Evolutionary conservation across 2,329 filamentous ascomycete species (phyloP).

Genomic region (Alternaria hordeiaustralica): DNA sequence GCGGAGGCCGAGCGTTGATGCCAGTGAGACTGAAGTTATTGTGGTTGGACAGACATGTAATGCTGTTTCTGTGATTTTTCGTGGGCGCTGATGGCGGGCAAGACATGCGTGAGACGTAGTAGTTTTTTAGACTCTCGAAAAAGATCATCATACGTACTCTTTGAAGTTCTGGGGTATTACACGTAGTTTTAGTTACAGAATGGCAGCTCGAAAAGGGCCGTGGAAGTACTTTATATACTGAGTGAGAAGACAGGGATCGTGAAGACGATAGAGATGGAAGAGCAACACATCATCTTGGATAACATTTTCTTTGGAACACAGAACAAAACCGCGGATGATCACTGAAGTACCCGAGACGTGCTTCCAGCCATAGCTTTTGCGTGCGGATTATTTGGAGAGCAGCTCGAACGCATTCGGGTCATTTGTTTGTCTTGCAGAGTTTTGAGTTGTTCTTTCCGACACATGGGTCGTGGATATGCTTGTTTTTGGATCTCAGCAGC

Average conservation of each 20-base stretch:
- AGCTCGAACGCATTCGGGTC: neutral
- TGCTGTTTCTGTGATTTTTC: too few relatives aligned
- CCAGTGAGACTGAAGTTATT: too few relatives aligned
- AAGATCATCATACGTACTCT: neutral
- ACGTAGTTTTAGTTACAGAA: rapidly evolving
- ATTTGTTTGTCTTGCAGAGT: rapidly evolving
- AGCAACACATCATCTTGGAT: neutral
- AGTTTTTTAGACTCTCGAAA: neutral
- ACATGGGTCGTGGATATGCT: neutral
- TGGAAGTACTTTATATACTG: neutral
- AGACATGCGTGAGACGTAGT: neutral
- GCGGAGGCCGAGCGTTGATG: too few relatives aligned
- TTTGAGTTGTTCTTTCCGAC: neutral
- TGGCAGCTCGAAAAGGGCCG: neutral
- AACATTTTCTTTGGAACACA: neutral
- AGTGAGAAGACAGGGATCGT: neutral
- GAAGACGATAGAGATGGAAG: too few relatives aligned
- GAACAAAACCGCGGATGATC: rapidly evolving
- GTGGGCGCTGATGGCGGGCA: neutral
- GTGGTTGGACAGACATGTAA: too few relatives aligned
- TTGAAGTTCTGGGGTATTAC: neutral
- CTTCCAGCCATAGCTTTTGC: neutral
- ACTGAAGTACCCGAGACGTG: rapidly evolving
- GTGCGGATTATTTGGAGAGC: rapidly evolving
- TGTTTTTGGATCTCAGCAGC: too few relatives aligned